phyloP scores from a whole-genome alignment of 2,329 filamentous ascomycete species.

The Ophiostoma australiae region DNA sequence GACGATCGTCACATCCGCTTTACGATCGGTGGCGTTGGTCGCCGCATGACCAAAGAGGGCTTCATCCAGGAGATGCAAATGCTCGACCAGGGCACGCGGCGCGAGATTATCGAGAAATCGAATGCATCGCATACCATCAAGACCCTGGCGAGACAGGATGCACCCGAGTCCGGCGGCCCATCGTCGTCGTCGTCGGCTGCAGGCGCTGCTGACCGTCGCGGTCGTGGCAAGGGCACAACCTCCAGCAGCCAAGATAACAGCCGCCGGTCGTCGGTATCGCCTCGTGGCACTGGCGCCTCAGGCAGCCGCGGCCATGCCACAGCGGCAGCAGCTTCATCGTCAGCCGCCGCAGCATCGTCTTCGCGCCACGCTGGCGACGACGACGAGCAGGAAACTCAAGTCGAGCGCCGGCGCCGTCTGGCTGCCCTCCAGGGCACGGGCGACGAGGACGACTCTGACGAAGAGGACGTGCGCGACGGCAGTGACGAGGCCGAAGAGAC shows the following conservation, averaged over 20 bases:
- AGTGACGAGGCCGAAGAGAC: slow-evolving; percentile 49
- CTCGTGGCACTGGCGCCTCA: not conserved
- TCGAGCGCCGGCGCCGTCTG: slow-evolving; percentile 62
- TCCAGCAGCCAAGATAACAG: slow-evolving; percentile 4
- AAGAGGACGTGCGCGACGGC: not conserved
- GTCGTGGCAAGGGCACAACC: slow-evolving; percentile 9
- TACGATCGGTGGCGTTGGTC: slow-evolving; percentile 67
- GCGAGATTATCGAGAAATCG: slow-evolving; percentile 50
- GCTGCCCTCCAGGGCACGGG: slow-evolving; percentile 45
- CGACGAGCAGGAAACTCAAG: slow-evolving; percentile 55
- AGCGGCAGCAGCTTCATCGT: not conserved
- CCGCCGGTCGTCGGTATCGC: slow-evolving; percentile 19
- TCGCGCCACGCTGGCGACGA: slow-evolving; percentile 15
- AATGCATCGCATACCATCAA: slow-evolving; percentile 47
- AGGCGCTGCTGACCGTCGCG: not conserved
- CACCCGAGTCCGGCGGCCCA: slow-evolving; percentile 14
- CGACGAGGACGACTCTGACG: slow-evolving; percentile 36
- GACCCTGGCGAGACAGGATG: slow-evolving; percentile 44
- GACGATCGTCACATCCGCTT: slow-evolving; percentile 72
- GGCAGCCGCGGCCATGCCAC: not conserved
- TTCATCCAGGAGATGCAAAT: slow-evolving; percentile 71
- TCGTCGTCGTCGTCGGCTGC: not conserved
- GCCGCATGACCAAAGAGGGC: slow-evolving; percentile 73
- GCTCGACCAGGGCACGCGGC: slow-evolving; percentile 61
- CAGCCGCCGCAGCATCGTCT: not conserved